Evolutionary conservation across 768 basidiomycete genomes (phyloP).

Genomic region (Kondoa malvinella): DNA sequence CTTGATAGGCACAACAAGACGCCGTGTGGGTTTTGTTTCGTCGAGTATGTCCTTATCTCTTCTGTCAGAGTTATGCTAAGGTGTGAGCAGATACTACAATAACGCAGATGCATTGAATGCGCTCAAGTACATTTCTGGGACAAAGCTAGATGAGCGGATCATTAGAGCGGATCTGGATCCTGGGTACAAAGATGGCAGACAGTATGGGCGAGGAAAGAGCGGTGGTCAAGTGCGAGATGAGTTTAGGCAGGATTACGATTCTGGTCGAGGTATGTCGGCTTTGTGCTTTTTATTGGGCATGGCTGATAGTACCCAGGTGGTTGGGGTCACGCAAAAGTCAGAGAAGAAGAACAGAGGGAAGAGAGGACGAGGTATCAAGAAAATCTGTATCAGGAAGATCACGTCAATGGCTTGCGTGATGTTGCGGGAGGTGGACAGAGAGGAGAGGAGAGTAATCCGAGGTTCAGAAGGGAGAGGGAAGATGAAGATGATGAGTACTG

Average conservation of each 20-base stretch:
- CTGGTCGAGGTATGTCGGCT: constrained; percentile 91
- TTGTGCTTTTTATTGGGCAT: constrained; percentile 42
- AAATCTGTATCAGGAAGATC: neutral
- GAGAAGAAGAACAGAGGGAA: neutral
- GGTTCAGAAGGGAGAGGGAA: constrained; percentile 15
- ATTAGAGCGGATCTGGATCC: constrained; percentile 95
- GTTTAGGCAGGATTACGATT: constrained; percentile 89
- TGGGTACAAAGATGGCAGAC: constrained; percentile 88
- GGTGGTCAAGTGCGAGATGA: constrained; percentile 91
- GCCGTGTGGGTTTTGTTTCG: constrained; percentile 88
- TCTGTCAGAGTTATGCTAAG: constrained; percentile 12
- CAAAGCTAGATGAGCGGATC: constrained; percentile 94
- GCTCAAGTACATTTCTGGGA: constrained; percentile 88
- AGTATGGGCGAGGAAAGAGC: constrained; percentile 92
- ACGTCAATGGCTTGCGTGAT: neutral
- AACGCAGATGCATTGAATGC: constrained; percentile 81
- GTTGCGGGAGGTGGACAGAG: neutral
- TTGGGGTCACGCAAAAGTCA: neutral
- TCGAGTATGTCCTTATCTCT: constrained; percentile 37
- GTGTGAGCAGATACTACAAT: constrained; percentile 51
- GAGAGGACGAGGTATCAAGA: neutral
- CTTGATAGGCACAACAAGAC: constrained; percentile 80
- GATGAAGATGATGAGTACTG: constrained; percentile 14
- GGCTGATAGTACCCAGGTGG: neutral
- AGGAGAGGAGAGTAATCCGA: constrained; percentile 8